phyloP scores from a whole-genome alignment of 352 stramenopile species.

The Phytophthora crassamura region DNA sequence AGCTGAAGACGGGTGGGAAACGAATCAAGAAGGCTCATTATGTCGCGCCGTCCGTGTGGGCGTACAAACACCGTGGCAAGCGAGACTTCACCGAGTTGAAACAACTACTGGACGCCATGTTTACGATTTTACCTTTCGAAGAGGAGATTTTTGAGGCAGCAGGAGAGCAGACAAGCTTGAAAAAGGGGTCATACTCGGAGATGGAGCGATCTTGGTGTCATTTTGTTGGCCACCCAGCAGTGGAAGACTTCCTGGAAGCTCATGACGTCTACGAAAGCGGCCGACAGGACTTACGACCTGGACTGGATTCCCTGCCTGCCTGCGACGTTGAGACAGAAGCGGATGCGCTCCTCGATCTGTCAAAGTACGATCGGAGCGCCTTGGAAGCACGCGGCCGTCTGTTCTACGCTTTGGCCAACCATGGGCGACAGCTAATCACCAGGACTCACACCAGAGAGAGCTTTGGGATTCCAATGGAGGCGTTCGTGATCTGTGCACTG shows the following conservation, averaged over 20 bases:
- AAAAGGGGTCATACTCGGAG: neutral
- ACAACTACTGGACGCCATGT: constrained; percentile 65
- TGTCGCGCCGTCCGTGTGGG: constrained; percentile 81
- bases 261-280: constrained; percentile 42
- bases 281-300: neutral
- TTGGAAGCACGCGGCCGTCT: constrained; percentile 19
- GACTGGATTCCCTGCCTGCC: neutral
- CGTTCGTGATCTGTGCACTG: constrained; percentile 67
- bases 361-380: constrained; percentile 17
- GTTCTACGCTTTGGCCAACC: constrained; percentile 33
- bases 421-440: constrained; percentile 6
- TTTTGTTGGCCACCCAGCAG: constrained; percentile 73
- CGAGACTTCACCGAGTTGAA: constrained; percentile 45
- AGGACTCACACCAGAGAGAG: constrained; percentile 20
- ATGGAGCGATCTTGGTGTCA: constrained; percentile 43
- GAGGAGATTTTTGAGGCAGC: constrained; percentile 45
- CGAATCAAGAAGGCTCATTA: constrained; percentile 68
- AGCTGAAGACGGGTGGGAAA: constrained; percentile 7
- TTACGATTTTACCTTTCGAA: constrained; percentile 80
- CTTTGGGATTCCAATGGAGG: constrained; percentile 38
- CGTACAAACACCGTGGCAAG: constrained; percentile 62
- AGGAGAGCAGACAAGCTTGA: neutral
- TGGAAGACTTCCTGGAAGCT: constrained; percentile 73
- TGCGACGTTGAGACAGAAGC: neutral
- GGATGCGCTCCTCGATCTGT: constrained; percentile 42